phyloP scores from a whole-genome alignment of 2,329 filamentous ascomycete species.

The Ustulina deusta region DNA sequence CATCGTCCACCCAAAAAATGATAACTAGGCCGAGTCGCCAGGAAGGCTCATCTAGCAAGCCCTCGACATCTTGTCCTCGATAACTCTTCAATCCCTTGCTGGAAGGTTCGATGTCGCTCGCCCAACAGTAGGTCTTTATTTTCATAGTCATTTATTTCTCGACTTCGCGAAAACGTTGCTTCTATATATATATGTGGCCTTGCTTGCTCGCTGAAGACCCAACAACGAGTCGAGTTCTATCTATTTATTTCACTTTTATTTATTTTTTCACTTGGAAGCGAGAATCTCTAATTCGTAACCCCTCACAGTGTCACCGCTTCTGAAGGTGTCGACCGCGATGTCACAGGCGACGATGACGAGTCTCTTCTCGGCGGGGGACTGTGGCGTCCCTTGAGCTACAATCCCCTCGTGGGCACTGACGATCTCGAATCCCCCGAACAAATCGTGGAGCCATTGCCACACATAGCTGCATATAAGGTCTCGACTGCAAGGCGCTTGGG shows the following conservation, averaged over 20 bases:
- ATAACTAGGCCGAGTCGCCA: constrained; percentile 15
- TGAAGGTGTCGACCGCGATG: constrained; percentile 57
- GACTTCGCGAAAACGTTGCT: neutral
- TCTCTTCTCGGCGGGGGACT: constrained; percentile 40
- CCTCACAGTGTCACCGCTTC: constrained; percentile 51
- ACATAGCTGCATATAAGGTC: constrained; percentile 51
- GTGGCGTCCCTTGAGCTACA: constrained; percentile 50
- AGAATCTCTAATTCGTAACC: constrained; percentile 7
- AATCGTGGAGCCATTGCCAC: constrained; percentile 46
- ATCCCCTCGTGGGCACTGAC: constrained; percentile 46
- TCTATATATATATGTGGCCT: neutral
- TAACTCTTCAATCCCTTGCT: constrained; percentile 6
- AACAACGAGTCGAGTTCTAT: neutral
- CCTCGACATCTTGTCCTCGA: constrained; percentile 11
- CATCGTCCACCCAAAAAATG: constrained; percentile 13
- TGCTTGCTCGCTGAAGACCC: neutral
- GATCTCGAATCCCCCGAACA: constrained; percentile 47
- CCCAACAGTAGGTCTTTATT: constrained; percentile 50
- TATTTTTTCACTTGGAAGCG: neutral
- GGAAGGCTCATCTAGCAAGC: neutral
- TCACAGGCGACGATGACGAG: constrained; percentile 36
- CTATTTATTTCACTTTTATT: neutral
- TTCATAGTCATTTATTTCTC: neutral
- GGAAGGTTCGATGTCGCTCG: constrained; percentile 55
- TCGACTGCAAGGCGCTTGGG: constrained; percentile 47